Base-by-base conservation (phyloP, 768 basidiomycete genomes). In the Hygrophoropsis aurantiaca region DNA sequence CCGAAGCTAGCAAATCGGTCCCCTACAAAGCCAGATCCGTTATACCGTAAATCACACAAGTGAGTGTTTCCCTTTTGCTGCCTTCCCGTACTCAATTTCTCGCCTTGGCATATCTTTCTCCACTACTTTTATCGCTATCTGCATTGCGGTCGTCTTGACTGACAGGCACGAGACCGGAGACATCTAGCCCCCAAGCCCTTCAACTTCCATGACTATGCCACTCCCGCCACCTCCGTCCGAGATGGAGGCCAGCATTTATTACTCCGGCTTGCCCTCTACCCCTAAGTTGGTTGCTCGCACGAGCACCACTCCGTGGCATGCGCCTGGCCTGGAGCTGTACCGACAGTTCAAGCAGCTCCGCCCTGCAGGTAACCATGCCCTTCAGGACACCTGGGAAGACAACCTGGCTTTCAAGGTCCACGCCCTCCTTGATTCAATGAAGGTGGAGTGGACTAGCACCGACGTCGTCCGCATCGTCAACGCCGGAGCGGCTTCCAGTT, bases 231-330 rank as follows among this genome's bases (percentile, higher is more conserved):
- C n/a, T n/a, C n/a, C n/a, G n/a, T 38, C 60, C 45, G 50, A 50
- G 54, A 47, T 18, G 23, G 61, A 63, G 50, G 52, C 58, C 16
- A 51, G 38, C 26, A 58, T 53, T 38, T 58, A 60, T 33, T 61
- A 62, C 40, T 19, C 49, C 16, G 49, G 52, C 5, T 52, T 50
- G 35, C 52, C 51, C 40, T 58, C 56, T 46, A 43, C 50, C 35
- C 61, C 54, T 26, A 56, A 25, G 26, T 46, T 61, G 25, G 54
- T 60, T 18, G 56, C 60, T 51, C 60, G 59, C 27, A 58, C 60
- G 26, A 52, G 50, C 5, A 40, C 43, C 37, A 49, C 16, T 2
- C 58, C 47, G 30, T 60, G 52, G 58, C 43, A 18, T 32, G 52
- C 20, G 49, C 60, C 56, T 48, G 56, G 60, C 33, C 54, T 41